phyloP scores from a whole-genome alignment of 2,329 filamentous ascomycete genomes.

The Trichoderma sp. region DNA sequence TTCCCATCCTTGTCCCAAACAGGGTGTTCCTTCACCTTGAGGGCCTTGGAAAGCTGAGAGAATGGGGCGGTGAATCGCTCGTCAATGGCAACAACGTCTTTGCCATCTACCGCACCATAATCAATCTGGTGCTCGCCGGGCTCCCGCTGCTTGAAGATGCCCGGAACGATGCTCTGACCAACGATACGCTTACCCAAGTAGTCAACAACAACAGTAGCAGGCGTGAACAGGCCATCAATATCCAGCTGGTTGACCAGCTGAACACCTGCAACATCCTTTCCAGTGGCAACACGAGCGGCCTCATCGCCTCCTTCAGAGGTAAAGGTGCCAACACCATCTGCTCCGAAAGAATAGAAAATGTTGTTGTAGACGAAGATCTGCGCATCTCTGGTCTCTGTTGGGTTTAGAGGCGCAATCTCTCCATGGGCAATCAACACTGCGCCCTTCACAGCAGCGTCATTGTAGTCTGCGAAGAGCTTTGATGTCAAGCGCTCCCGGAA shows the following conservation, averaged over 20 bases:
- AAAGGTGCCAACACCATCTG: constrained; percentile 96
- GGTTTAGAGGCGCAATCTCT: constrained; percentile 90
- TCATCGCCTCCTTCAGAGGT: constrained; percentile 95
- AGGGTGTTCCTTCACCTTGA: constrained; percentile 89
- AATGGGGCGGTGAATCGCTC: constrained; percentile 82
- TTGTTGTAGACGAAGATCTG: constrained; percentile 99
- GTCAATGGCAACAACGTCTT: constrained; percentile 89
- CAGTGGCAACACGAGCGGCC: constrained; percentile 90
- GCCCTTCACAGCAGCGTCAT: constrained; percentile 88
- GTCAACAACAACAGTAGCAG: constrained; percentile 93
- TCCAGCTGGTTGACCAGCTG: constrained; percentile 96
- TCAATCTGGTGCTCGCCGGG: constrained; percentile 98
- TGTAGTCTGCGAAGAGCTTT: constrained; percentile 97
- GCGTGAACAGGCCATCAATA: constrained; percentile 89
- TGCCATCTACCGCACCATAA: constrained; percentile 96
- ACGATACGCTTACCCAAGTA: constrained; percentile 97
- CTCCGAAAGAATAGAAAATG: constrained; percentile 98
- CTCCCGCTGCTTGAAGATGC: constrained; percentile 98
- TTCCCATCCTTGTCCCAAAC: constrained; percentile 98
- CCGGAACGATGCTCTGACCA: constrained; percentile 95
- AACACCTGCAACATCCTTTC: constrained; percentile 93
- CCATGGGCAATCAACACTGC: constrained; percentile 89
- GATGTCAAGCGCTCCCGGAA: constrained; percentile 92
- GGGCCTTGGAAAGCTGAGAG: constrained; percentile 82
- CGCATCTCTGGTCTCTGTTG: constrained; percentile 85